A percentile compares a stretch with the other conserved stretches of the same genome.
Evolutionary conservation across 1,284 basidiomycete species (phyloP).

Genomic region (Moniliophthora roreri): DNA sequence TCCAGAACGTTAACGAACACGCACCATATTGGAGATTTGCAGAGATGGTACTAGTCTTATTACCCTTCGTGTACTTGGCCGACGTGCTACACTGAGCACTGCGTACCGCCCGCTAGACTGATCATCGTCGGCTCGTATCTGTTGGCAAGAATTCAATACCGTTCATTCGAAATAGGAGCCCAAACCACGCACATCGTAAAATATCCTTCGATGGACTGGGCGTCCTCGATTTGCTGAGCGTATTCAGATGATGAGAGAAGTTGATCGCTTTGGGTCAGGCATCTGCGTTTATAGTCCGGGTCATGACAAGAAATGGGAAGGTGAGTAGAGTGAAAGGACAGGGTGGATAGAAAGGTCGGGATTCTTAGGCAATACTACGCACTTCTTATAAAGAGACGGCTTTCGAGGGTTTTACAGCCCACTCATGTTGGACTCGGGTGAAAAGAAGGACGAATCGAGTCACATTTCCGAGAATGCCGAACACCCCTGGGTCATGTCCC

Average conservation of each 20-base stretch:
- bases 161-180: not conserved
- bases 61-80: not conserved
- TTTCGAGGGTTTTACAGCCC: no score
- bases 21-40: constrained; percentile 3
- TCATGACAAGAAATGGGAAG: not conserved
- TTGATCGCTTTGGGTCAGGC: constrained; percentile 9
- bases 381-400: no score
- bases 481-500: no score
- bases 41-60: not conserved
- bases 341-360: no score
- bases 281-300: not conserved
- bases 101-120: constrained; percentile 16
- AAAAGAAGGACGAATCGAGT: no score
- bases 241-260: constrained; percentile 18
- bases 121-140: constrained; percentile 14
- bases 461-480: no score
- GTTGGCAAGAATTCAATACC: not conserved
- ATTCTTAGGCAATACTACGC: no score
- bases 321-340: no score
- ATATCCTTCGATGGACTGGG: constrained; percentile 17
- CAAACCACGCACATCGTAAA: constrained; percentile 11
- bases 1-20: not conserved
- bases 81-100: no score
- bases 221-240: constrained; percentile 13
- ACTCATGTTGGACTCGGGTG: no score